Conservation (phyloP, 441 rosid genomes). For the Omphalea diandra region DNA sequence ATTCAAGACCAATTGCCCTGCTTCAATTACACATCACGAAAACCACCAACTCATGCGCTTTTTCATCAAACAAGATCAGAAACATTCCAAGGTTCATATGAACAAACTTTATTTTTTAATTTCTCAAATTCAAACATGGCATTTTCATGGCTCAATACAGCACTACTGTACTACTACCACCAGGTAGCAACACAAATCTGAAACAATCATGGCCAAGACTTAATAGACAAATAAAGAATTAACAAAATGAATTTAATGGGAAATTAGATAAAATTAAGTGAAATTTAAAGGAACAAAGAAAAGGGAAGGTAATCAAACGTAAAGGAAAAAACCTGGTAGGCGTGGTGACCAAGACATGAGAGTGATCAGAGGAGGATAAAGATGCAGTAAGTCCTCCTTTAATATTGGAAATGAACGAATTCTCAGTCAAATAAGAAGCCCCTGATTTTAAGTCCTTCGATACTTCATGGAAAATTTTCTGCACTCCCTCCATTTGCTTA, state of each 20-base stretch:
- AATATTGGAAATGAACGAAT: conserved; percentile 29
- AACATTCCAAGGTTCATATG: not conserved
- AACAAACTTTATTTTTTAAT: not conserved
- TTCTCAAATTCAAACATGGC: not conserved
- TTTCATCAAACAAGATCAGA: not conserved
- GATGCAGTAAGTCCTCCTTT: conserved; percentile 35
- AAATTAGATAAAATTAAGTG: not conserved
- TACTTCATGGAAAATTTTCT: conserved; percentile 41
- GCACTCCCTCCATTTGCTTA: conserved; percentile 64
- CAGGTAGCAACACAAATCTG: not conserved
- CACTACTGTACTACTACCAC: no score
- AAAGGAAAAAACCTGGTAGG: conserved; percentile 47
- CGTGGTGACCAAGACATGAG: conserved; percentile 45
- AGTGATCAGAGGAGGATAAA: conserved; percentile 46
- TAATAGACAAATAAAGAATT: not conserved
- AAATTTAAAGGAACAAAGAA: not conserved
- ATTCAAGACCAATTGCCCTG: no score
- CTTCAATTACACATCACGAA: no score
- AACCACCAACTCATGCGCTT: no score
- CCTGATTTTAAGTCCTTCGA: conserved; percentile 41
- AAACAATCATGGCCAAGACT: not conserved
- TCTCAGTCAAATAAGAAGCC: conserved; percentile 30
- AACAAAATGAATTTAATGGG: not conserved
- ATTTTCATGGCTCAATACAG: not conserved
- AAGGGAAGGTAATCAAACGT: not conserved